Evolutionary conservation across 768 basidiomycete genomes (phyloP).

Genomic region (Suillus placidus): DNA sequence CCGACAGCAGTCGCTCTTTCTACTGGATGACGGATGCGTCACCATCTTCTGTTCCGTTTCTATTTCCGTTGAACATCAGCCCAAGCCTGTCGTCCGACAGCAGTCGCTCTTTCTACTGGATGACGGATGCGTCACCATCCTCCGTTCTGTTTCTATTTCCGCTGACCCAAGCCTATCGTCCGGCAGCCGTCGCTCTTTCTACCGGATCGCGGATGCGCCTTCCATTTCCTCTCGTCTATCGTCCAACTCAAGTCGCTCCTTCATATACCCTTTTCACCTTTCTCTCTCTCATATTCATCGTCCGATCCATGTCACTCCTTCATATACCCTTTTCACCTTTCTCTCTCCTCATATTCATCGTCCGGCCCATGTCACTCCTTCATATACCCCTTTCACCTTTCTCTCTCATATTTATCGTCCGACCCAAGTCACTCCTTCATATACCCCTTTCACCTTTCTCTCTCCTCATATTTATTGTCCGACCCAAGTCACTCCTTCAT

Average conservation of each 20-base stretch:
- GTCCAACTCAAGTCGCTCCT: no score
- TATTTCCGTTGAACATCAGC: neutral
- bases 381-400: neutral
- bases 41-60: neutral
- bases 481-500: neutral
- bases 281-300: no score
- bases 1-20: neutral
- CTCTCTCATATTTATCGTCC: neutral
- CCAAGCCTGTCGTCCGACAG: neutral
- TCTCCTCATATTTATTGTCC: neutral
- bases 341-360: neutral
- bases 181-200: neutral
- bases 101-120: slow-evolving; percentile 1
- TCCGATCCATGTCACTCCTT: neutral
- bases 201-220: neutral
- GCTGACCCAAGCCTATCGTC: neutral
- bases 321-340: neutral
- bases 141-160: neutral
- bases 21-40: neutral
- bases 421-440: neutral
- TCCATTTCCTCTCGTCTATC: neutral
- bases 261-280: no score
- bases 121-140: neutral
- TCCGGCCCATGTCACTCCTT: neutral
- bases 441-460: neutral